These are phyloP conservation scores for Elongisporangium undulatum DNA, from an alignment of 352 stramenopile species.

Conservation along the genomic window DNA sequence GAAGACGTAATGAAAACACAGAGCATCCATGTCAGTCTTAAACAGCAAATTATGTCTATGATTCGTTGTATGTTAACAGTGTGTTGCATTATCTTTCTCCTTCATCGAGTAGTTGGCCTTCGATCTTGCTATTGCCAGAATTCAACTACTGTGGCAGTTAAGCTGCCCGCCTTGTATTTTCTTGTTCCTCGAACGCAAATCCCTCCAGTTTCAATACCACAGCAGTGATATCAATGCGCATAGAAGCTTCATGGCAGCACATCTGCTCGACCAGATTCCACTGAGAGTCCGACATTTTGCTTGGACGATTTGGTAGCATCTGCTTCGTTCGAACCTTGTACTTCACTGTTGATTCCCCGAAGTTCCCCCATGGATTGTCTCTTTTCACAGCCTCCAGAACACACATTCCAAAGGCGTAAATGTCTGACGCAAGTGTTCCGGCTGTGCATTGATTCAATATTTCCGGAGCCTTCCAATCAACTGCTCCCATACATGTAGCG, in stretches of 20 bases:
- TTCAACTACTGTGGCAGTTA: too few species aligned
- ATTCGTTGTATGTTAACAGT: too few species aligned
- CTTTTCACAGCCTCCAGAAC: conserved; percentile 24
- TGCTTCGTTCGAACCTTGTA: conserved; percentile 20
- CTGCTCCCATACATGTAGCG: conserved; percentile 6
- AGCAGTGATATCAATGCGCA: conserved; percentile 13
- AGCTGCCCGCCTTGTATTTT: too few species aligned
- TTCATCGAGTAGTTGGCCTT: too few species aligned
- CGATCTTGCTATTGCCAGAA: too few species aligned
- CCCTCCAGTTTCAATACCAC: conserved; percentile 21
- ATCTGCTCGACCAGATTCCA: conserved; percentile 27
- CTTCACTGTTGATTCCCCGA: conserved; percentile 19
- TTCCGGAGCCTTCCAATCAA: conserved; percentile 27
- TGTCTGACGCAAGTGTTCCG: conserved; percentile 16
- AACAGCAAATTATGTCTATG: too few species aligned
- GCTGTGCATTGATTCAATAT: conserved; percentile 7
- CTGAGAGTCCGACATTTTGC: conserved; percentile 10
- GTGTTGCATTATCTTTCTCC: too few species aligned
- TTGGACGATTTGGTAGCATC: conserved; percentile 11
- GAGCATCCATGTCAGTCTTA: too few species aligned
- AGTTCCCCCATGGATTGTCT: conserved; percentile 15
- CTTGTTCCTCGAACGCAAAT: conserved; percentile 11
- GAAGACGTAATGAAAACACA: too few species aligned
- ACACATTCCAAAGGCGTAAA: conserved; percentile 30
- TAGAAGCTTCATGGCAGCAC: conserved; percentile 16